These are phyloP conservation scores for Euphorbia celastroides DNA, from an alignment of 441 rosid species.

Conservation along the genomic window DNA sequence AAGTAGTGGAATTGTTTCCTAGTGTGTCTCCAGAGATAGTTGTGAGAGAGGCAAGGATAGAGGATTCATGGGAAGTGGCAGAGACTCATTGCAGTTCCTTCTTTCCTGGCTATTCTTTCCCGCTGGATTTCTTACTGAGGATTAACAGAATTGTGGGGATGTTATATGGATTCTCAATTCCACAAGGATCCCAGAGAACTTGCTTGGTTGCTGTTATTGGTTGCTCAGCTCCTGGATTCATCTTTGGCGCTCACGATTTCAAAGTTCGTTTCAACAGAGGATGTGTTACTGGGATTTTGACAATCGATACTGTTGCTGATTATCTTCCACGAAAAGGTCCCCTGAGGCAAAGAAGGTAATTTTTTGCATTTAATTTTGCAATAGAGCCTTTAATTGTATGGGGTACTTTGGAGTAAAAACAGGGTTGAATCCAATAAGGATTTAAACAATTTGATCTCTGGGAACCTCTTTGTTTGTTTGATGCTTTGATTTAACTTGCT, in stretches of 20 bases:
- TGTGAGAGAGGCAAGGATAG: slow-evolving; percentile 87
- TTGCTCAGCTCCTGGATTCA: slow-evolving; percentile 42
- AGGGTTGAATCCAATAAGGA: too few relatives aligned
- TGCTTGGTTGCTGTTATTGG: slow-evolving; percentile 81
- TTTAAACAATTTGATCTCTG: too few relatives aligned
- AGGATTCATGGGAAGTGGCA: slow-evolving; percentile 94
- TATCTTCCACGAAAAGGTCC: slow-evolving; percentile 20
- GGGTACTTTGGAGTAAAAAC: too few relatives aligned
- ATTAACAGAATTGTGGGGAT: slow-evolving; percentile 71
- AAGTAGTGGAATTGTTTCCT: slow-evolving; percentile 61
- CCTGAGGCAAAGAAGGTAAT: too few relatives aligned
- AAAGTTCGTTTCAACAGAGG: slow-evolving; percentile 59
- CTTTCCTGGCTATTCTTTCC: slow-evolving; percentile 79
- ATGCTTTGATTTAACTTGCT: too few relatives aligned
- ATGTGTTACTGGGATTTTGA: slow-evolving; percentile 79
- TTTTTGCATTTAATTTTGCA: neutral
- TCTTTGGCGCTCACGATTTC: slow-evolving; percentile 59
- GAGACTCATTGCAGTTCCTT: slow-evolving; percentile 93
- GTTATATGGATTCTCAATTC: slow-evolving; percentile 67
- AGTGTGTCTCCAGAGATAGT: slow-evolving; percentile 65
- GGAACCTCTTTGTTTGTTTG: too few relatives aligned
- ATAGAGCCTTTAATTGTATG: too few relatives aligned
- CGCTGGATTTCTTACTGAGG: slow-evolving; percentile 68
- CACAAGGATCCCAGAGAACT: slow-evolving; percentile 59
- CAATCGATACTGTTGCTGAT: slow-evolving; percentile 10